phyloP scores from a whole-genome alignment of 495 filamentous ascomycete genomes.

The Penicillium riverlandense region DNA sequence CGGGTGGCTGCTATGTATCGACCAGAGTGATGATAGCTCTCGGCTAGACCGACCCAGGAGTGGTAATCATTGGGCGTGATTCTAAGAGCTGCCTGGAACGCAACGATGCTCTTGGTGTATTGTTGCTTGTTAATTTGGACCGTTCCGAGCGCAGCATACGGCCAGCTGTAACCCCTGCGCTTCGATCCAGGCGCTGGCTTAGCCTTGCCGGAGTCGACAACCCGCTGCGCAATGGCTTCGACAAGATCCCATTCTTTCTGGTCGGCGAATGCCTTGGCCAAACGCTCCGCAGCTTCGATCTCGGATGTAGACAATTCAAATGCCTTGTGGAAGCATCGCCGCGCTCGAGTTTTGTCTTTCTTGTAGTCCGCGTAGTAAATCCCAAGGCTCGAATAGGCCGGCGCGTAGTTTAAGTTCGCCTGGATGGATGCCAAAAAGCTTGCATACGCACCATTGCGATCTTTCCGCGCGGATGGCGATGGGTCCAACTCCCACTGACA shows the following conservation, averaged over 20 bases:
- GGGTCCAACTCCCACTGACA: constrained; percentile 81
- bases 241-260: constrained; percentile 94
- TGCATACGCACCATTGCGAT: constrained; percentile 70
- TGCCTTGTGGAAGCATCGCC: constrained; percentile 92
- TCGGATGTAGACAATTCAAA: constrained; percentile 90
- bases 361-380: constrained; percentile 91
- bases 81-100: constrained; percentile 84
- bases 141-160: constrained; percentile 90
- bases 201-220: constrained; percentile 86
- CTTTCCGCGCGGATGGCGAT: constrained; percentile 62
- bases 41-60: constrained; percentile 91
- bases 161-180: constrained; percentile 88
- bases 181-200: constrained; percentile 86
- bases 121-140: constrained; percentile 94
- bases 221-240: constrained; percentile 82
- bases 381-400: constrained; percentile 90
- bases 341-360: constrained; percentile 74
- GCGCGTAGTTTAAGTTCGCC: constrained; percentile 81
- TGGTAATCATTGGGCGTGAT: constrained; percentile 81
- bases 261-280: constrained; percentile 79
- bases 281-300: constrained; percentile 77
- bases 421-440: constrained; percentile 80
- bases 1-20: constrained; percentile 88
- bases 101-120: constrained; percentile 76
- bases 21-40: constrained; percentile 92